Evolutionary conservation across 306 rosid species (phyloP), one percentile per base, ranked within the genome.

Genomic region (Styphnolobium japonicum): DNA sequence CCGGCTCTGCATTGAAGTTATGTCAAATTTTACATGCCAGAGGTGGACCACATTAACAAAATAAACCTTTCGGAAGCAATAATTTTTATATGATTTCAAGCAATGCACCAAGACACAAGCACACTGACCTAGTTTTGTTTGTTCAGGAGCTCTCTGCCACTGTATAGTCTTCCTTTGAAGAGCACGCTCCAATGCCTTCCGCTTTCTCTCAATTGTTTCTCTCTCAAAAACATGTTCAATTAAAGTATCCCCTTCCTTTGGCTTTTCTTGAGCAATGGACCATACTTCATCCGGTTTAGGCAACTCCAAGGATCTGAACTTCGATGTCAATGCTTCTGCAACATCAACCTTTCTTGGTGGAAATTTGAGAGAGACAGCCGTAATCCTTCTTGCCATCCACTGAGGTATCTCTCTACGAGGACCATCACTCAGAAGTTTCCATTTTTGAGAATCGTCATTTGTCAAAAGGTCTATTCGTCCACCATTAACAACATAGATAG

Each of bases 371-470:
- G 91, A 87, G 76, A 91, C 81, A 9, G 88, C 88, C 29, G 76
- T 58, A 62, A 91, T 91, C 83, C 92, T 87, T 77, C 96, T 83
- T 48, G 93, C 96, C 89, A 90, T 91, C 93, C 96, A 91, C 67
- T 87, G 96, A 71, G 93, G 96, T 84, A 87, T 91, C 87, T 86
- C 96, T 79, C 93, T 81, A 67, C 92, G 92, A 81, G 96, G 96
- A 71, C 93, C 96, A 21, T 84, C 89, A 71, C 89, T 91, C 67
- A 89, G 81, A 73, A 91, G 90, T 81, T 91, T 91, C 92, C 92
- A 91, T 77, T 91, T 91, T 86, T 82, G 90, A 29, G 92, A 87
- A 80, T 89, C 90, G 62, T 81, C 89, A 78, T 83, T 67, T 10
- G 89, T 89, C 82, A 91, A 81, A 81, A 91, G 90, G 33, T 91